Evolutionary conservation across 1,139 yeast genomes (phyloP), one percentile per base, ranked within the genome.

Genomic region (Suhomyces bolitotheri): DNA sequence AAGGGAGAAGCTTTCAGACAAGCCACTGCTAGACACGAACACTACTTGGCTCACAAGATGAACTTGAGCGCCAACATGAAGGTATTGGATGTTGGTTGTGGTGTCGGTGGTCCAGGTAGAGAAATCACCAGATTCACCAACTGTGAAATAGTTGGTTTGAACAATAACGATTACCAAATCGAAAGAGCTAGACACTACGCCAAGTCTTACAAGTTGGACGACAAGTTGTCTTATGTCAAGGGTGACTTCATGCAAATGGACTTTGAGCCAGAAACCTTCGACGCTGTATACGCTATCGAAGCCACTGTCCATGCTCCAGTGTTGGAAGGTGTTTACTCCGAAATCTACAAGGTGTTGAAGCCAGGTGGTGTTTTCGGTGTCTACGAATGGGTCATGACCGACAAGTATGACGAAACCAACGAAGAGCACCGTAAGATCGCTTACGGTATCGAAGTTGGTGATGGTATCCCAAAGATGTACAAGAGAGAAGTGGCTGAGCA

Each of bases 171-270:
- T 66, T 94, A 94, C 77, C 95, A 92, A 73, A 85, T 92, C 53
- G 89, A 83, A 58, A 86, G 95, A 62, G 98, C 95, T 40, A 84
- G 79, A 62, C 76, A 76, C 64, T 87, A 88, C 62, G 88, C 97
- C 40, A 63, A 76, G 53, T 72, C 71, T 49, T 71, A 72, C 59
- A 75, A 80, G 25, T 68, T 92, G 55, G 80, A 76, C 44, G 74
- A 85, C 60, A 82, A 88, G 66, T 72, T 90, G 56, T 72, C 80
- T 19, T 90, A 86, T 53, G 96, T 89, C 54, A 92, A 92, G 71
- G 98, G 98, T 51, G 98, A 92, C 65, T 92, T 92, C 73, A 94
- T 92, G 98, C 95, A 90, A 65, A 88, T 92, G 97, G 97, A 92
- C 54, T 90, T 94, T 54, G 88, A 82, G 62, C 83, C 85, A 47